These are phyloP conservation scores for Colletotrichum theobromicola DNA, from an alignment of 2,329 filamentous ascomycete genomes.

Conservation along the genomic window DNA sequence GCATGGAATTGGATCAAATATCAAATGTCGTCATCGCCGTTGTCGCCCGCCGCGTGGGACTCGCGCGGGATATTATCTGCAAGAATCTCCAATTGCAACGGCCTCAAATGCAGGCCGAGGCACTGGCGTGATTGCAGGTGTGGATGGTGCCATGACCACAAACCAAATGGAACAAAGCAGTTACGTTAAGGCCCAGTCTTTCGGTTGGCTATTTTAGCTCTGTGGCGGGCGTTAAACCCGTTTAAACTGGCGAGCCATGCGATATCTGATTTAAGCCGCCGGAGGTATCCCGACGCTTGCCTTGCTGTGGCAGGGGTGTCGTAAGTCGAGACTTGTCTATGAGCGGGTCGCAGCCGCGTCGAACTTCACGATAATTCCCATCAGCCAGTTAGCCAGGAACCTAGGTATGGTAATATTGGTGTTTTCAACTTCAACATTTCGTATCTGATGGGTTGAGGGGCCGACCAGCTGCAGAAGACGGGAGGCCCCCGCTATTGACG, in stretches of 20 bases:
- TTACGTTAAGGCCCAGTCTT: background rate
- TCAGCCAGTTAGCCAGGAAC: background rate
- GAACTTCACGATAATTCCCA: background rate
- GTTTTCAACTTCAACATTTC: background rate
- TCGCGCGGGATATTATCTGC: conserved; percentile 10
- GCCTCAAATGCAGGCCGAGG: background rate
- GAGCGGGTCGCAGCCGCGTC: background rate
- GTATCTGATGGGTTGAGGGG: background rate
- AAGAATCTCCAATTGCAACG: conserved; percentile 1
- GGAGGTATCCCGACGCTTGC: background rate
- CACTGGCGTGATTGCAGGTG: conserved; percentile 16
- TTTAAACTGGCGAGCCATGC: background rate
- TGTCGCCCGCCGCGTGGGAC: conserved; percentile 12
- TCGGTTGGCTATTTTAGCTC: background rate
- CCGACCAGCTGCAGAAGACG: background rate
- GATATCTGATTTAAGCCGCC: background rate
- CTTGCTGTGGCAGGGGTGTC: background rate
- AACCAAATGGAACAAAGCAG: background rate
- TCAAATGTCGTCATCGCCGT: conserved; percentile 17
- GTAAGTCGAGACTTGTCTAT: background rate
- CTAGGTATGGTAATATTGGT: background rate
- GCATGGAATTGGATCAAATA: background rate
- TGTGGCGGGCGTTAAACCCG: background rate
- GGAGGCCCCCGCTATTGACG: background rate
- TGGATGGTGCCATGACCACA: conserved; percentile 11